Base-by-base conservation (phyloP, 345 rosid genomes). In the Populus deltoides region DNA sequence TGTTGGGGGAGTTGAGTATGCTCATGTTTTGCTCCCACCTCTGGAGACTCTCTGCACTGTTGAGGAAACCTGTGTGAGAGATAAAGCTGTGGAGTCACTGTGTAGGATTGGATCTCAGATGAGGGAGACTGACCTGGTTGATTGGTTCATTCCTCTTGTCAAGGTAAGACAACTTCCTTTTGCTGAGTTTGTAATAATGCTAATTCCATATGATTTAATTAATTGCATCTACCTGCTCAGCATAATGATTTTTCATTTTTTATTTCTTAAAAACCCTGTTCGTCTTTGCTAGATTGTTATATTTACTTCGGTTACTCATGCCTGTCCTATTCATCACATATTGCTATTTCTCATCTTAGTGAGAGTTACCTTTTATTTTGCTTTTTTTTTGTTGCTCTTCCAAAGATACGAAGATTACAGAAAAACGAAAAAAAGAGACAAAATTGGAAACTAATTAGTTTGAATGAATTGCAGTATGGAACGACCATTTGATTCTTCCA, bases 61-160 rank as follows among this genome's bases (percentile, higher is more conserved):
- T 55, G 99, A 93, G 86, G 99, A 95, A 85, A 93, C 99, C 35
- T 91, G 93, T 74, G 99, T 95, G n/a, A 89, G 99, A 84, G 99
- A 92, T 71, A 92, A 93, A 85, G 90, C 97, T 62, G 97, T 91
- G 25, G 97, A 92, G 69, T 91, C 98, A 3, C 86, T 95, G 75
- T 95, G 99, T 86, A 88, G 91, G 81, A 89, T 95, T 83, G 97
- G 99, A 62, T 89, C 98, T 75, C 99, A 93, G 77, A 95, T 93
- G 99, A 91, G 86, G 82, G 97, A 93, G 87, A 87, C 76, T 76
- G 94, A 95, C 83, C 86, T 92, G 83, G 93, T 93, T 22, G 91
- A 93, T 41, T 84, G 89, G 85, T 95, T 93, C 82, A 88, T 92
- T 71, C 99, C 98, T 70, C 86, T 95, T 63, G 90, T 91, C n/a